A percentile compares a stretch with the other conserved stretches of the same genome.
phyloP scores from a whole-genome alignment of 2,329 filamentous ascomycete genomes.

The Ambrosiella xylebori region DNA sequence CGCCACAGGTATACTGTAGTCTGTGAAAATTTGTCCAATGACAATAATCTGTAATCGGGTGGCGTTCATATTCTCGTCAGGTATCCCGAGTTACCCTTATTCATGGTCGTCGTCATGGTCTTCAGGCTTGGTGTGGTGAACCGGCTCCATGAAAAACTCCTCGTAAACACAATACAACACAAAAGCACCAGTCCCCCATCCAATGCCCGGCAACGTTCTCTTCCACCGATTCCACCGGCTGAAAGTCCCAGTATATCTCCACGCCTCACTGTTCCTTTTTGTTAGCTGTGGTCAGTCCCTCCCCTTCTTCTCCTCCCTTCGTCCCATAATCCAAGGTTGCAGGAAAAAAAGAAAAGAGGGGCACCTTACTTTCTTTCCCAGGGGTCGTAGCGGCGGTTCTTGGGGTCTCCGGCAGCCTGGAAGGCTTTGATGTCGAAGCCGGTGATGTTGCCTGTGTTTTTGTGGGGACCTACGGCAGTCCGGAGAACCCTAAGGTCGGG shows the following conservation, averaged over 20 bases:
- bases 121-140: slow-evolving; percentile 37
- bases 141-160: slow-evolving; percentile 65
- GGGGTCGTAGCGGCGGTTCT: slow-evolving; percentile 38
- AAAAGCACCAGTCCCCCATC: slow-evolving; percentile 84
- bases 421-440: slow-evolving; percentile 81
- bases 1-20: neutral
- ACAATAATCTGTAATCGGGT: neutral
- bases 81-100: slow-evolving; percentile 21
- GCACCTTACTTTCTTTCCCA: slow-evolving; percentile 45
- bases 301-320: neutral
- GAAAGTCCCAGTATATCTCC: slow-evolving; percentile 85
- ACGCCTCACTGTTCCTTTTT: slow-evolving; percentile 56
- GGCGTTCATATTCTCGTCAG: neutral
- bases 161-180: slow-evolving; percentile 79
- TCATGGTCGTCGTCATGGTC: slow-evolving; percentile 41
- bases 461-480: slow-evolving; percentile 35
- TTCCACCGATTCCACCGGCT: slow-evolving; percentile 80
- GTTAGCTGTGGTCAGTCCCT: neutral
- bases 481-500: slow-evolving; percentile 26
- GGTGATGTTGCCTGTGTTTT: slow-evolving; percentile 48
- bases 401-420: slow-evolving; percentile 49
- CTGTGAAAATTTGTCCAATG: neutral
- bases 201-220: slow-evolving; percentile 71
- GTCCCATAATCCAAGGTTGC: neutral
- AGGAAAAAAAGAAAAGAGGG: neutral